Base-by-base conservation (phyloP, 768 basidiomycete genomes). In the Psilocybe azurescens region DNA sequence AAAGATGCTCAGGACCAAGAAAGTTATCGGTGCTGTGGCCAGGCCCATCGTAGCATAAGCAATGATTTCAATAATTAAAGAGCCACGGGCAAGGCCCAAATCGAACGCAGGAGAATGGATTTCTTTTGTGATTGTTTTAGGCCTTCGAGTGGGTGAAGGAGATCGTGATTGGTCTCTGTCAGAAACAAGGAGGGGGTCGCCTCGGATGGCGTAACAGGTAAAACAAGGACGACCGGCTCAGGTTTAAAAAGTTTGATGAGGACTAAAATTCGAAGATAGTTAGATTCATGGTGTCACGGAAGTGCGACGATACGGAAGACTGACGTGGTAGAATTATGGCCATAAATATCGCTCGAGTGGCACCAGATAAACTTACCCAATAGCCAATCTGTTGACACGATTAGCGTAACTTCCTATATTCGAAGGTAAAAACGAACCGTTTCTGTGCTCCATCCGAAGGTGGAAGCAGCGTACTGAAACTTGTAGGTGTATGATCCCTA, bases 381-480 rank as follows among this genome's bases (percentile, higher is more conserved):
- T 92, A 92, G n/a, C 90, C 90, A n/a, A 88, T 71, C 91, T 92
- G 58, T 57, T 55, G 61, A 51, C 29, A 44, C 11, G 16, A 53
- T 56, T 11, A 54, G 29, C 47, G 47, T 10, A 9, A 13, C 7
- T 20, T 54, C 3, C 10, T 51, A 4, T 56, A 18, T 10, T 38
- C 20, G 28, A 28, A 24, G 28, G 48, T 18, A 14, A 53, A 32
- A n/a, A 68, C 83, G 38, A 65, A 90, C 89, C 58, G 74, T 78
- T 76, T 90, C 88, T 20, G 91, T 79, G 29, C 74, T 81, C 92
- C 91, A 94, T 3, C 81, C 78, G 71, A 90, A 93, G 3, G 76
- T 79, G 0, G 79, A 74, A 8, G 83, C 78, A 2, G 86, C 84
- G 71, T 89, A 94, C 65, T 91, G 89, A 60, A 92, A 83, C 64